Conservation (phyloP, 208 protist genomes). For the Leishmania lainsoni region DNA sequence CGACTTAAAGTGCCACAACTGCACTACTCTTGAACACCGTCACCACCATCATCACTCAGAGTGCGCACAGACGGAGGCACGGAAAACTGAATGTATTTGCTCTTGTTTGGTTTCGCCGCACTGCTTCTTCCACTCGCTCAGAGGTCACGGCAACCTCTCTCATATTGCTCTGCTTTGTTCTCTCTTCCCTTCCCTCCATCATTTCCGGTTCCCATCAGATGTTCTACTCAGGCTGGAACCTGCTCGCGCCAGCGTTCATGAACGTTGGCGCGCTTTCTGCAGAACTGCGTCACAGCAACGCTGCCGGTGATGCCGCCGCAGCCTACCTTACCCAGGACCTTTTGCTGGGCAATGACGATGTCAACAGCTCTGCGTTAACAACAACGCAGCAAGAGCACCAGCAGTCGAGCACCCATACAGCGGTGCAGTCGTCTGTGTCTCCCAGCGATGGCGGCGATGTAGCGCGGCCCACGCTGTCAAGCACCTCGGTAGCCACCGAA, state of each 20-base stretch:
- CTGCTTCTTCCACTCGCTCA: conserved; percentile 5
- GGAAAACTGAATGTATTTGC: not conserved
- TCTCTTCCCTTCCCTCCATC: not conserved
- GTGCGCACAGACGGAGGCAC: not conserved
- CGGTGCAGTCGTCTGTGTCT: not conserved
- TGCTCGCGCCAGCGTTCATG: conserved; percentile 40
- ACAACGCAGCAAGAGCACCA: not conserved
- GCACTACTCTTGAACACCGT: not conserved
- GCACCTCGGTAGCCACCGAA: not conserved
- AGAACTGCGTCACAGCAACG: conserved; percentile 18
- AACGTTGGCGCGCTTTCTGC: conserved; percentile 19
- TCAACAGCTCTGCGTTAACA: not conserved
- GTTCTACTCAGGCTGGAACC: conserved; percentile 76
- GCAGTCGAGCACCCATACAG: not conserved
- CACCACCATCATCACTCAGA: not conserved
- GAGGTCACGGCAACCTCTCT: not conserved
- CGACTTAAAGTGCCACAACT: not conserved
- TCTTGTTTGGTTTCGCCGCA: not conserved
- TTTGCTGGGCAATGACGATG: not conserved
- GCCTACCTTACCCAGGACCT: conserved; percentile 37
- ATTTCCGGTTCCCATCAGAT: conserved; percentile 23
- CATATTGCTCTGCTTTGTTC: not conserved
- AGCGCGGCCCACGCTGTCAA: not conserved
- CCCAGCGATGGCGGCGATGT: not conserved
- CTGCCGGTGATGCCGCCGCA: conserved; percentile 7